Evolutionary conservation across 2,329 filamentous ascomycete genomes (phyloP).

Genomic region (Ascocoryne sarcoides): DNA sequence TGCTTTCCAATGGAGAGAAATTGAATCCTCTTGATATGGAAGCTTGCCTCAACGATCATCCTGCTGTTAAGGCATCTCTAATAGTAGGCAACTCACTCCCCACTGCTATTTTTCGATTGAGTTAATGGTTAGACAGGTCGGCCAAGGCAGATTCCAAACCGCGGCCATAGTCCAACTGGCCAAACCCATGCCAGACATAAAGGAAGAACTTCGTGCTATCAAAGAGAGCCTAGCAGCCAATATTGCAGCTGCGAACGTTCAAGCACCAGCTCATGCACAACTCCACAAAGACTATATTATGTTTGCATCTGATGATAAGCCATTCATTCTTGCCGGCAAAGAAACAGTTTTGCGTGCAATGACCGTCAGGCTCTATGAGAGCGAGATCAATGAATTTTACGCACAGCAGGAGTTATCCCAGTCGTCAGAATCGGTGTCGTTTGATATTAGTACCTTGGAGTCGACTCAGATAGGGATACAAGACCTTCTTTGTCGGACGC

Average conservation of each 20-base stretch:
- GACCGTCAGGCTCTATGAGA: conserved; percentile 26
- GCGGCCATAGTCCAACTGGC: neutral
- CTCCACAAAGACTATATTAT: conserved; percentile 26
- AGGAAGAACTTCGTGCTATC: neutral
- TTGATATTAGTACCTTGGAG: neutral
- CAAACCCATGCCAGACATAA: neutral
- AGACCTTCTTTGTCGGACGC: neutral
- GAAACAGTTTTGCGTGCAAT: conserved; percentile 30
- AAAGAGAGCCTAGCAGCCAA: neutral
- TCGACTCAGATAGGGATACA: neutral
- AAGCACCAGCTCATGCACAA: conserved; percentile 24
- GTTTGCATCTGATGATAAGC: conserved; percentile 26
- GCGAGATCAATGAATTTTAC: conserved; percentile 30
- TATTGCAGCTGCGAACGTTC: conserved; percentile 21
- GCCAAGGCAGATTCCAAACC: conserved; percentile 18
- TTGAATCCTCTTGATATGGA: conserved; percentile 35
- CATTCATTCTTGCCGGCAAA: conserved; percentile 30
- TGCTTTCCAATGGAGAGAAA: conserved; percentile 37
- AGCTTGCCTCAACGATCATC: conserved; percentile 28
- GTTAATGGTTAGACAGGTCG: too few species aligned
- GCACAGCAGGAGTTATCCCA: conserved; percentile 6
- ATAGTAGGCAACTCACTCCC: too few species aligned
- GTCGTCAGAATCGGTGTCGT: neutral
- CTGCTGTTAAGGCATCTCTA: conserved; percentile 24
- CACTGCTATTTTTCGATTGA: too few species aligned